A percentile compares a stretch with the other conserved stretches of the same genome.
These are phyloP conservation scores for Tylopilus sp. DNA, from an alignment of 768 basidiomycete genomes.

Conservation along the genomic window DNA sequence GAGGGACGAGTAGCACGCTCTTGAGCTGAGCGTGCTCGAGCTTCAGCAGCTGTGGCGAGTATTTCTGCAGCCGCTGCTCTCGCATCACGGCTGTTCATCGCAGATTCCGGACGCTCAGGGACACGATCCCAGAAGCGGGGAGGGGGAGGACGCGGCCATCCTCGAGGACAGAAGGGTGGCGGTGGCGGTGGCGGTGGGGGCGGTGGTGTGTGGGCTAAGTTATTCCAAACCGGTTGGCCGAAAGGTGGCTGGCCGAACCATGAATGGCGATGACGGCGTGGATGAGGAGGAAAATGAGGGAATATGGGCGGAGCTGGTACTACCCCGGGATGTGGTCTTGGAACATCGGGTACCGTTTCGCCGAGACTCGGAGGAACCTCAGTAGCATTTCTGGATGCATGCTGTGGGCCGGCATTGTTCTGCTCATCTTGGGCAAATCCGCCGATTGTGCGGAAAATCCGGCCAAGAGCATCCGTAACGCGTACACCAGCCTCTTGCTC, in stretches of 20 bases:
- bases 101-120: neutral
- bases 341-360: conserved; percentile 2
- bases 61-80: conserved; percentile 14
- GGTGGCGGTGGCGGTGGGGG: conserved; percentile 21
- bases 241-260: conserved; percentile 22
- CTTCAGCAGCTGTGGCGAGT: conserved; percentile 17
- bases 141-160: conserved; percentile 28
- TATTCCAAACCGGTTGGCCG: conserved; percentile 12
- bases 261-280: conserved; percentile 22
- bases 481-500: conserved; percentile 66
- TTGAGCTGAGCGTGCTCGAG: conserved; percentile 8
- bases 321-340: conserved; percentile 5
- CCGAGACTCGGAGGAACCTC: neutral
- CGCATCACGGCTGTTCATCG: conserved; percentile 1
- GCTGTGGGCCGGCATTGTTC: conserved; percentile 3
- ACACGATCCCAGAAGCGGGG: conserved; percentile 16
- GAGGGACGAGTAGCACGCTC: neutral
- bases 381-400: neutral
- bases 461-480: conserved; percentile 60
- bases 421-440: conserved; percentile 26
- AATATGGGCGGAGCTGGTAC: conserved; percentile 15
- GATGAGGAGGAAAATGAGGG: conserved; percentile 14
- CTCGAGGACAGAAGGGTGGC: conserved; percentile 3
- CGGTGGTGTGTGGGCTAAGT: conserved; percentile 13
- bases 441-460: conserved; percentile 54